Evolutionary conservation across 768 basidiomycete genomes (phyloP).

Genomic region (button mushroom (Agaricus bisporus)): DNA sequence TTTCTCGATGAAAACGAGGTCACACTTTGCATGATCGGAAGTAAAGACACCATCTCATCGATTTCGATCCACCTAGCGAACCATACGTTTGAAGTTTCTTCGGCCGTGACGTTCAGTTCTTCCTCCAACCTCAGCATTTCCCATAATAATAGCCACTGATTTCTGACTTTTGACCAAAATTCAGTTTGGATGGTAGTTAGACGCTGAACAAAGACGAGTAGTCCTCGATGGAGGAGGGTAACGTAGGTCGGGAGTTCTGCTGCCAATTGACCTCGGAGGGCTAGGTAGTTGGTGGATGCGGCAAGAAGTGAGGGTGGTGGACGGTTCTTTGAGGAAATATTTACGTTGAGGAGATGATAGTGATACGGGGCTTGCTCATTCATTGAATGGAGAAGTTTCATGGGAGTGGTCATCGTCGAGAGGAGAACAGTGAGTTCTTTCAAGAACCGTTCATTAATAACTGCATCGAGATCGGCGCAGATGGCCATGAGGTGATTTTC

Average conservation of each 20-base stretch:
- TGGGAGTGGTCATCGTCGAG: slow-evolving; percentile 53
- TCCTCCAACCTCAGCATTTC: slow-evolving; percentile 71
- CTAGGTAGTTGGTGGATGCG: slow-evolving; percentile 73
- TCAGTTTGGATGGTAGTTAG: slow-evolving; percentile 51
- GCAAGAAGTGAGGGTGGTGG: slow-evolving; percentile 63
- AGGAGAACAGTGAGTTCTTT: slow-evolving; percentile 53
- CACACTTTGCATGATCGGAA: slow-evolving; percentile 25
- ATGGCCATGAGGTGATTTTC: slow-evolving; percentile 47
- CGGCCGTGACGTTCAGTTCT: slow-evolving; percentile 57
- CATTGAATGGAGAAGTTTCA: slow-evolving; percentile 66
- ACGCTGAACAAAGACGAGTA: slow-evolving; percentile 43
- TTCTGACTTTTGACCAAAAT: slow-evolving; percentile 56
- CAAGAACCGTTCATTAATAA: slow-evolving; percentile 48
- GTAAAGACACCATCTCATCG: slow-evolving; percentile 36
- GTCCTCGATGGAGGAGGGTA: slow-evolving; percentile 50
- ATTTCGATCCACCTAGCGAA: slow-evolving; percentile 62
- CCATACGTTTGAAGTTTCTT: slow-evolving; percentile 73
- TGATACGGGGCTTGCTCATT: slow-evolving; percentile 70
- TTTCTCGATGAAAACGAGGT: slow-evolving; percentile 19
- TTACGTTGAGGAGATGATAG: slow-evolving; percentile 61
- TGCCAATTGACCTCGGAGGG: slow-evolving; percentile 65
- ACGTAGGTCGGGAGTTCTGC: slow-evolving; percentile 68
- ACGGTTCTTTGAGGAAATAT: slow-evolving; percentile 53
- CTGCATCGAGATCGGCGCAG: slow-evolving; percentile 43
- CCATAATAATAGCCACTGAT: slow-evolving; percentile 79